Base-by-base conservation (phyloP, 208 protist genomes). In the Porcisia deanei region DNA sequence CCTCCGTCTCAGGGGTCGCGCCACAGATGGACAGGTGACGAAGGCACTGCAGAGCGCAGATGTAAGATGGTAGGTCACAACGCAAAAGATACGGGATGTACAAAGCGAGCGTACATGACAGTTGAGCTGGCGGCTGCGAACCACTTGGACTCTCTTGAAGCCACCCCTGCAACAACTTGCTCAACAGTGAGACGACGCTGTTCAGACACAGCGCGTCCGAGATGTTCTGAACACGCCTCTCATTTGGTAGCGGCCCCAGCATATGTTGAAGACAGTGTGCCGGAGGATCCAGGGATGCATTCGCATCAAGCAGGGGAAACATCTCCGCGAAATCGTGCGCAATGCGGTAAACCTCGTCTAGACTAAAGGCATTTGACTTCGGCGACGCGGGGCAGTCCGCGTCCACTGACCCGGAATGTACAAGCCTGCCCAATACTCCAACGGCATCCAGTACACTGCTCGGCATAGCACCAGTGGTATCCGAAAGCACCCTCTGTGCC, bases 71-170 rank as follows among this genome's bases (percentile, higher is more conserved):
- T 1, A 82, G 25, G 65, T 82, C 78, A 20, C 75, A 71, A 12
- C 78, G 78, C 52, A 75, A 34, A 47, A 82, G 45, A n/a, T 75
- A 82, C 2, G 78, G 78, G 34, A 82, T 41, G 43, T 72, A 65
- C 52, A 78, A 59, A 22, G 78, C 78, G 37, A 82, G 57, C 10
- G 45, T 52, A 45, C 72, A 78, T 53, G 78, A 72, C 9, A 82
- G 18, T 37, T 78, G 71, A 7, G 78, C 78, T 6, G 78, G 78
- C 37, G 60, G 73, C 49, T 53, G 25, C 18, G 60, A 65, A 37
- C 41, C 14, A 60, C 7, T 6, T 47, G 71, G 18, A 3, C 57
- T 34, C 10, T 68, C 54, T 34, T 10, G 71, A 57, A 75, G 43
- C 78, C 78, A 82, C 25, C 58, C 66, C 3, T 55, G 45, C 60